Percentiles rank a stretch among this genome's conserved stretches.
phyloP scores from a whole-genome alignment of 108 stramenopile genomes.

The Asterionellopsis glacialis region DNA sequence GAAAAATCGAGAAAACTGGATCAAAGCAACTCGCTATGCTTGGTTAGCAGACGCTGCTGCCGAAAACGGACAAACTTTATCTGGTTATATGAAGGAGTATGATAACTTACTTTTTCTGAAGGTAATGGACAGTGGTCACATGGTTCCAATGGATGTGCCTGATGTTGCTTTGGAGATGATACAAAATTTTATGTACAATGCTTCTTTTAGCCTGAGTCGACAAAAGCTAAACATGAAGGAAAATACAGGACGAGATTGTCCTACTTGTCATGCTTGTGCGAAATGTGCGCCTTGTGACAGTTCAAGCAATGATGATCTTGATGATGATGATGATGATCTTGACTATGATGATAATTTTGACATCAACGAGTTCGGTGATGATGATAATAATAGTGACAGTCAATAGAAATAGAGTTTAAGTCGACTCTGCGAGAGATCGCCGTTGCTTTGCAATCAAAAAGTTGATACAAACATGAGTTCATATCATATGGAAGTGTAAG shows the following conservation, averaged over 20 bases:
- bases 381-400: too few relatives aligned
- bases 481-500: too few relatives aligned
- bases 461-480: too few relatives aligned
- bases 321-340: too few relatives aligned
- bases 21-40: constrained; percentile 31
- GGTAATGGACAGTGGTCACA: constrained; percentile 67
- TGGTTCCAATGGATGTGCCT: constrained; percentile 96
- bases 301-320: too few relatives aligned
- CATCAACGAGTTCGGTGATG: too few relatives aligned
- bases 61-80: constrained; percentile 44
- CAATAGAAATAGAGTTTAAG: too few relatives aligned
- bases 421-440: too few relatives aligned
- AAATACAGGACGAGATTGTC: neutral
- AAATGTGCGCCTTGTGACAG: too few relatives aligned
- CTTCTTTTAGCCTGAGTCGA: constrained; percentile 21
- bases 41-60: constrained; percentile 40
- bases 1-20: constrained; percentile 41
- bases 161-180: constrained; percentile 85
- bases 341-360: too few relatives aligned
- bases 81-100: constrained; percentile 75
- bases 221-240: constrained; percentile 7
- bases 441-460: too few relatives aligned
- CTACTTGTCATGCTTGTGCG: neutral
- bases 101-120: constrained; percentile 63
- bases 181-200: constrained; percentile 45